Evolutionary conservation across 192 early-diverging fungal species (phyloP).

Genomic region (Paraglomus brasilianum): DNA sequence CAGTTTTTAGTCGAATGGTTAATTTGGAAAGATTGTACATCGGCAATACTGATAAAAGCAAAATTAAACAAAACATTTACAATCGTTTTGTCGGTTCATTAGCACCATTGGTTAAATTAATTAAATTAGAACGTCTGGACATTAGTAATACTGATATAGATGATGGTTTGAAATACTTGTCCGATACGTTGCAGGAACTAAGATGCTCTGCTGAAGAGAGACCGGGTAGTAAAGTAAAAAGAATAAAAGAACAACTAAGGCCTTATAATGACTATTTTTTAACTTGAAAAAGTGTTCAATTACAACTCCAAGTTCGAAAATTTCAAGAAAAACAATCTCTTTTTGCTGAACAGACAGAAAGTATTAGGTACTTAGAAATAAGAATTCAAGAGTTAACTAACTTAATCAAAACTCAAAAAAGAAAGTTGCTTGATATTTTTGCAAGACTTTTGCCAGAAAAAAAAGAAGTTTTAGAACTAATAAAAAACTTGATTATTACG

Average conservation of each 20-base stretch:
- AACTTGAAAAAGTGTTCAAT: no score
- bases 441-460: neutral
- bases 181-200: neutral
- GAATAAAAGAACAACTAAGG: no score
- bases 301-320: no score
- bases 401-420: neutral
- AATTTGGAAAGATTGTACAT: slow-evolving; percentile 1
- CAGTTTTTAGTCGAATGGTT: neutral
- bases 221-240: no score
- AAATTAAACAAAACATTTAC: neutral
- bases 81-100: neutral
- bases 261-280: no score
- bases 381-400: slow-evolving; percentile 1
- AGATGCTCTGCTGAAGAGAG: neutral
- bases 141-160: slow-evolving; percentile 18
- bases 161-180: neutral
- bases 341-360: no score
- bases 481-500: neutral
- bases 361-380: neutral
- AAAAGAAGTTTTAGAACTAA: no score
- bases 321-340: no score
- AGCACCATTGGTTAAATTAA: neutral
- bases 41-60: neutral
- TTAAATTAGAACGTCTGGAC: neutral
- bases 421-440: neutral